These are phyloP conservation scores for Helotiales sp. DNA, from an alignment of 2,329 filamentous ascomycete species.

Conservation along the genomic window DNA sequence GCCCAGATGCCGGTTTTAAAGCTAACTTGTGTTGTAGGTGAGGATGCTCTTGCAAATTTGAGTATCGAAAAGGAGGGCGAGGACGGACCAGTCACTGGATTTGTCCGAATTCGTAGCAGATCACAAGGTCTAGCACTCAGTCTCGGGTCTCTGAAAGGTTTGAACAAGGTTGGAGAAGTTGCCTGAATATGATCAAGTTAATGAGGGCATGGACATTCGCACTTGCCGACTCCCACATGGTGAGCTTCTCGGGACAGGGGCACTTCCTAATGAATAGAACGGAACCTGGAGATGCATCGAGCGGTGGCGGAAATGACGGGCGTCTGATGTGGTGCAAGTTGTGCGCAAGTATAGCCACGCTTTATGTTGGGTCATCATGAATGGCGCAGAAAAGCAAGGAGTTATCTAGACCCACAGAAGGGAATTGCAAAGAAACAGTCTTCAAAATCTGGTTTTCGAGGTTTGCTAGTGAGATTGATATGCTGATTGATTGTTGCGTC, in stretches of 20 bases:
- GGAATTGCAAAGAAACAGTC: conserved; percentile 27
- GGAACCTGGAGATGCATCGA: conserved; percentile 13
- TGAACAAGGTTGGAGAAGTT: conserved; percentile 70
- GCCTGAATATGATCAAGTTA: conserved; percentile 25
- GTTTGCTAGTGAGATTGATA: background rate
- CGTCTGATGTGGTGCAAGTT: conserved; percentile 23
- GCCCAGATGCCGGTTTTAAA: background rate
- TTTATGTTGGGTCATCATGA: conserved; percentile 26
- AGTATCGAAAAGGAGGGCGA: conserved; percentile 98
- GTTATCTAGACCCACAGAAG: conserved; percentile 33
- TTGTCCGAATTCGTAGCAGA: conserved; percentile 95
- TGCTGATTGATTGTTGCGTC: too few relatives aligned
- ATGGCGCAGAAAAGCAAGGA: conserved; percentile 33
- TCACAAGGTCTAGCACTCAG: conserved; percentile 94
- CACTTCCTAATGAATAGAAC: conserved; percentile 22
- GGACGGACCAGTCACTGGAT: conserved; percentile 91
- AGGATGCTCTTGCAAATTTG: conserved; percentile 96
- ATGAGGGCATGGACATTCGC: background rate
- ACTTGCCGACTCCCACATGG: background rate
- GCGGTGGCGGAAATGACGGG: conserved; percentile 19
- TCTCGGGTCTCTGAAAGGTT: conserved; percentile 88
- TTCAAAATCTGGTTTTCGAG: conserved; percentile 12
- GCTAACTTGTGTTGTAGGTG: conserved; percentile 58
- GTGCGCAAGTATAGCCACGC: conserved; percentile 13
- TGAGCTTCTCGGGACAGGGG: conserved; percentile 7